Conservation (phyloP, 163 green algal species). For the Chlamydomonas reinhardtii region DNA sequence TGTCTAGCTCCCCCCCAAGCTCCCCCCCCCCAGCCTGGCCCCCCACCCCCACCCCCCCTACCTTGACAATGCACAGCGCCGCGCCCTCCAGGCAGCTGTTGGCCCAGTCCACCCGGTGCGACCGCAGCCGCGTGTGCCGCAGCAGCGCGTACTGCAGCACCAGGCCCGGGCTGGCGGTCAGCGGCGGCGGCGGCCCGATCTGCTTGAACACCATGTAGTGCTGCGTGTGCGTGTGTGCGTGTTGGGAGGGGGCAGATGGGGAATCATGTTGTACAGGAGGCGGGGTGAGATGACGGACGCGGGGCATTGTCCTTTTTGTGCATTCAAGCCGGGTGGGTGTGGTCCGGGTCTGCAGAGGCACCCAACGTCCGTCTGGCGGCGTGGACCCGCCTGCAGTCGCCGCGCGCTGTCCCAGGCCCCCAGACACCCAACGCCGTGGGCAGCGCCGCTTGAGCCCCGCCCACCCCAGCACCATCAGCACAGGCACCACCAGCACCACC, state of each 20-base stretch:
- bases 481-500: neutral
- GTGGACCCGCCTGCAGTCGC: too few relatives aligned
- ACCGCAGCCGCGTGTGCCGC: neutral
- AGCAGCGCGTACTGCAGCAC: slow-evolving; percentile 53
- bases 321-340: too few relatives aligned
- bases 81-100: slow-evolving; percentile 48
- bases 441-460: too few relatives aligned
- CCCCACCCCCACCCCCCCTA: neutral
- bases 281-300: too few relatives aligned
- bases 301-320: too few relatives aligned
- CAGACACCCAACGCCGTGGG: too few relatives aligned
- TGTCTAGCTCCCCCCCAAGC: neutral
- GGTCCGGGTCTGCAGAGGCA: too few relatives aligned
- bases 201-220: slow-evolving; percentile 51
- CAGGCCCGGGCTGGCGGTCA: slow-evolving; percentile 26
- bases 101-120: slow-evolving; percentile 52
- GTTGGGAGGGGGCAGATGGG: neutral
- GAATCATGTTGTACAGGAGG: too few relatives aligned
- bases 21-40: neutral
- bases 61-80: slow-evolving; percentile 53
- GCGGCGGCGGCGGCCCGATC: slow-evolving; percentile 39
- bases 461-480: too few relatives aligned
- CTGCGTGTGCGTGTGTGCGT: neutral
- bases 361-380: too few relatives aligned
- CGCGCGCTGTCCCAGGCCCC: too few relatives aligned